Base-by-base conservation (phyloP, 441 rosid species). In the Croton setiger region DNA sequence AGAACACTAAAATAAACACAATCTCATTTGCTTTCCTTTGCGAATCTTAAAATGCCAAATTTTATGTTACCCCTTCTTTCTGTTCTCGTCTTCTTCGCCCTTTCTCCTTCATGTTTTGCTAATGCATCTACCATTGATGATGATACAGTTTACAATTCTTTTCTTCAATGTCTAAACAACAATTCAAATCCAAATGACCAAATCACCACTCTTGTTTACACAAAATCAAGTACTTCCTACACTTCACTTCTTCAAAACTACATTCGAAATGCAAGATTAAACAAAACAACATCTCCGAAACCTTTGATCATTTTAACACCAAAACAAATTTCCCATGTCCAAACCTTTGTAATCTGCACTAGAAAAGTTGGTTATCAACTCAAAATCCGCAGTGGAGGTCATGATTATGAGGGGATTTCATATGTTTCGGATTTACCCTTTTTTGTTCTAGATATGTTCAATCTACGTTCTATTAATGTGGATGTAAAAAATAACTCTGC, bases 341-440 rank as follows among this genome's bases (percentile, higher is more conserved):
- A 82, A 49, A 82, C 90, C 1, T 82, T 90, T 4, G 84, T 89
- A 3, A 41, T 69, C 27, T 89, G 93, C 80, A 69, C 87, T 23
- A 83, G 78, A 60, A 51, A 68, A 13, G 54, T 77, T 0, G 82
- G 83, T 7, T 82, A 71, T 48, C 76, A 60, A 8, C 76, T 91
- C 44, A 84, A 86, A 67, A 83, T 86, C 64, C 81, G 93, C 0
- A 88, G 97, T 48, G 94, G 92, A 0, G 96, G 91, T n/a, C 96
- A 88, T 39, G 96, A 90, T 54, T 88, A 79, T 69, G 92, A 86
- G 15, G 97, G 93, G 13, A 61, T 88, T 45, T 91, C 93, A 0
- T 91, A 87, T 66, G 60, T 74, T 60, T 79, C 85, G 11, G 69
- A 76, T 8, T 15, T 53, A 23, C 93, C 86, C 0, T 86, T 87